A percentile compares a stretch with the other conserved stretches of the same genome.
These are phyloP conservation scores for Cochlearia excelsa DNA, from an alignment of 345 rosid species.

Conservation along the genomic window DNA sequence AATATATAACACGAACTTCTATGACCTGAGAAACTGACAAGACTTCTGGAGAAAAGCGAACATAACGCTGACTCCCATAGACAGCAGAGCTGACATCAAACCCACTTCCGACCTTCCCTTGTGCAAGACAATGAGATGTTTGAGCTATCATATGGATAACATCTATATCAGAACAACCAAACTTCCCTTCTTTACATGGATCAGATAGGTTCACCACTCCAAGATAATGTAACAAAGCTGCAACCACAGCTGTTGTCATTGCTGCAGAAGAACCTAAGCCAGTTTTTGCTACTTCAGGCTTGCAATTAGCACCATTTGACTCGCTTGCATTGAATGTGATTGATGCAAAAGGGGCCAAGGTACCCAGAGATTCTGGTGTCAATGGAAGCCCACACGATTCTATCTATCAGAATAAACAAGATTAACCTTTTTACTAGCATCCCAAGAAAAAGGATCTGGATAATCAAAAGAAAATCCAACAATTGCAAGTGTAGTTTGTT, in stretches of 20 bases:
- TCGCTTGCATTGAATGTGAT: conserved; percentile 74
- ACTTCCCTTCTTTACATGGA: conserved; percentile 40
- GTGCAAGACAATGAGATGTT: conserved; percentile 94
- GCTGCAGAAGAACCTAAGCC: conserved; percentile 99
- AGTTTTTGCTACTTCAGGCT: conserved; percentile 98
- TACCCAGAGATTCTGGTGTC: conserved; percentile 69
- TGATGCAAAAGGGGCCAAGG: conserved; percentile 79
- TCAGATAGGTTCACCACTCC: conserved; percentile 71
- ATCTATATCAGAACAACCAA: conserved; percentile 51
- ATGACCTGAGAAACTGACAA: conserved; percentile 82
- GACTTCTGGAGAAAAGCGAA: conserved; percentile 90
- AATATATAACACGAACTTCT: neutral
- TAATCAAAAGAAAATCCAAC: conserved; percentile 1
- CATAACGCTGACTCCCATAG: conserved; percentile 91
- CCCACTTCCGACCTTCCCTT: conserved; percentile 98
- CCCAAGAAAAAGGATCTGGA: conserved; percentile 3
- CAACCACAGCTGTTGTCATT: conserved; percentile 92
- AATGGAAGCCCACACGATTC: conserved; percentile 85
- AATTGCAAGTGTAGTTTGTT: conserved; percentile 1
- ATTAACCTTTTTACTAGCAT: conserved; percentile 25
- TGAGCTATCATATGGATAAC: conserved; percentile 85
- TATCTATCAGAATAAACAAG: conserved; percentile 45
- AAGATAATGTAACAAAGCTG: conserved; percentile 86
- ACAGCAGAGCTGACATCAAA: conserved; percentile 98
- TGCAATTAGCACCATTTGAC: conserved; percentile 55